These are phyloP conservation scores for Clavispora fructus DNA, from an alignment of 805 yeast genomes.

Conservation along the genomic window DNA sequence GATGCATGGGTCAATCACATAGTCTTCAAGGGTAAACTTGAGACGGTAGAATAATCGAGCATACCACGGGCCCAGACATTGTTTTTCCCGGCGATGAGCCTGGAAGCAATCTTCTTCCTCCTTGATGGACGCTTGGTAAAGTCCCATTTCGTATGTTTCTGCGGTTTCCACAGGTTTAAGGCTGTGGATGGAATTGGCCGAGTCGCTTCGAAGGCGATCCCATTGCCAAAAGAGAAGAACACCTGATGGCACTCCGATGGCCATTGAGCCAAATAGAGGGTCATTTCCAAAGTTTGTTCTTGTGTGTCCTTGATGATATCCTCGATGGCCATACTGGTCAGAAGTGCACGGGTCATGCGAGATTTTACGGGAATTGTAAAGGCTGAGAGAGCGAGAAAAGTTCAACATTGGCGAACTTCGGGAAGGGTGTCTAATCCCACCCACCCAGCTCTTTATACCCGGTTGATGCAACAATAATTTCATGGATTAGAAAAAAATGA, in stretches of 20 bases:
- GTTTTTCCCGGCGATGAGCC: constrained; percentile 25
- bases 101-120: constrained; percentile 42
- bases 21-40: constrained; percentile 45
- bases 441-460: not conserved
- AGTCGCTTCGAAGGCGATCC: not conserved
- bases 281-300: not conserved
- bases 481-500: not conserved
- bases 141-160: constrained; percentile 67
- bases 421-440: not conserved
- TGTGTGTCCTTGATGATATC: not conserved
- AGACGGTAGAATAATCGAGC: constrained; percentile 33
- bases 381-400: not conserved
- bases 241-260: not conserved
- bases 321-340: not conserved
- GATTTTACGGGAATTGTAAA: not conserved
- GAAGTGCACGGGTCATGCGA: not conserved
- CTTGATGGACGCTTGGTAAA: constrained; percentile 53
- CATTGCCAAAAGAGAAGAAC: not conserved
- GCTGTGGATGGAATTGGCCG: constrained; percentile 25
- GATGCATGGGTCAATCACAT: constrained; percentile 61
- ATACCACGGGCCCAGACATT: constrained; percentile 16
- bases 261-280: not conserved
- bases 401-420: not conserved
- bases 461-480: not conserved
- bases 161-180: constrained; percentile 43